Evolutionary conservation across 208 protist genomes (phyloP).

Genomic region (Spongospora subterranea): DNA sequence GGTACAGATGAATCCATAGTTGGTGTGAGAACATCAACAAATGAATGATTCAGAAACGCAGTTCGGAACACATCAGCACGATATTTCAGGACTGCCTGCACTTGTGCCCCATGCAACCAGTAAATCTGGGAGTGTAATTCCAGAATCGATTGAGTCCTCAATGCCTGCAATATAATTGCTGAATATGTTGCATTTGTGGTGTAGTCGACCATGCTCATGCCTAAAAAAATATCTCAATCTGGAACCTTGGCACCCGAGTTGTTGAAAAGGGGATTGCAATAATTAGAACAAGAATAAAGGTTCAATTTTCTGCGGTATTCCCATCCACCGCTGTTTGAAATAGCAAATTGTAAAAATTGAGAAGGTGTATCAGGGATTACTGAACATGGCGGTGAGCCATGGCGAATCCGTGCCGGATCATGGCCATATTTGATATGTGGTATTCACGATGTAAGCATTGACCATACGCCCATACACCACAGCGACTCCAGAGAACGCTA

Average conservation of each 20-base stretch:
- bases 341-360: neutral
- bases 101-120: neutral
- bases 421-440: neutral
- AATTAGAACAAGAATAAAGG: too few species aligned
- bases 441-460: neutral
- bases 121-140: neutral
- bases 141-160: slow-evolving; percentile 26
- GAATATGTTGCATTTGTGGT: neutral
- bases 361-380: neutral
- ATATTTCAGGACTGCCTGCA: slow-evolving; percentile 1
- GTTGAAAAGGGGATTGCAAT: too few species aligned
- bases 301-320: neutral
- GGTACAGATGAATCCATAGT: slow-evolving; percentile 1
- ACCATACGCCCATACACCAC: slow-evolving; percentile 26
- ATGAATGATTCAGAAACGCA: neutral
- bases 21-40: slow-evolving; percentile 42
- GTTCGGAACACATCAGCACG: neutral
- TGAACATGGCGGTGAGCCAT: slow-evolving; percentile 15
- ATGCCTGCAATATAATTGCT: slow-evolving; percentile 1
- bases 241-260: neutral
- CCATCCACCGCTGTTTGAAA: neutral
- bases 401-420: neutral
- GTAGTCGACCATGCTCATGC: neutral
- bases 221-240: neutral
- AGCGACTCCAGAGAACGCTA: neutral